These are phyloP conservation scores for Centaurea solstitialis DNA, from an alignment of 129 eudicot species.

Conservation along the genomic window DNA sequence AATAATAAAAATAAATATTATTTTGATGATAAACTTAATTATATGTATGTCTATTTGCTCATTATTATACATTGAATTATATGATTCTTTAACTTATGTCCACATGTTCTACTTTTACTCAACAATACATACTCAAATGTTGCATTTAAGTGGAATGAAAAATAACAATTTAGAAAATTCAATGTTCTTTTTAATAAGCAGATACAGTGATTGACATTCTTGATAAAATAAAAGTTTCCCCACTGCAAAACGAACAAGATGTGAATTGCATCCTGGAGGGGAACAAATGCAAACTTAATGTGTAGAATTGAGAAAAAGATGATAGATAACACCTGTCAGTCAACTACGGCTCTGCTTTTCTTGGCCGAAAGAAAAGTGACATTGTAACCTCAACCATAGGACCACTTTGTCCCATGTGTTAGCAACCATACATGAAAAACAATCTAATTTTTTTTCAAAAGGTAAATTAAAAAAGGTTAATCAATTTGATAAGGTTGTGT, in stretches of 20 bases:
- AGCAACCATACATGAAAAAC: slow-evolving; percentile 33
- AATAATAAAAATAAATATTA: background rate
- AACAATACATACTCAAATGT: background rate
- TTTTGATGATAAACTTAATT: background rate
- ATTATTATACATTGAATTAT: background rate
- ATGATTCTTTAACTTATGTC: background rate
- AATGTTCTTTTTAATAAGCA: background rate
- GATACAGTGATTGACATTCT: slow-evolving; percentile 1
- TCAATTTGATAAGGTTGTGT: slow-evolving; percentile 26
- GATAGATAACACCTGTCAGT: slow-evolving; percentile 32
- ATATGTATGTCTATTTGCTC: background rate
- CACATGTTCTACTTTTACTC: background rate
- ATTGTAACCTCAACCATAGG: slow-evolving; percentile 31
- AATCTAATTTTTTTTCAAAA: slow-evolving; percentile 2
- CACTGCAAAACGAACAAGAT: background rate
- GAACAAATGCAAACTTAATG: slow-evolving; percentile 22
- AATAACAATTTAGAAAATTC: background rate
- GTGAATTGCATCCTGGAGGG: slow-evolving; percentile 28
- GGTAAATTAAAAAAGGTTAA: background rate
- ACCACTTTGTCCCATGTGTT: slow-evolving; percentile 28
- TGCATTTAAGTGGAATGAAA: background rate
- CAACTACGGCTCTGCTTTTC: slow-evolving; percentile 27
- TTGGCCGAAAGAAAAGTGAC: slow-evolving; percentile 28
- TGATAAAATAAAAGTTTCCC: background rate
- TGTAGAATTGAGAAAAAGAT: slow-evolving; percentile 11